Evolutionary conservation across 768 basidiomycete genomes (phyloP).

Genomic region (Pholiota molesta): DNA sequence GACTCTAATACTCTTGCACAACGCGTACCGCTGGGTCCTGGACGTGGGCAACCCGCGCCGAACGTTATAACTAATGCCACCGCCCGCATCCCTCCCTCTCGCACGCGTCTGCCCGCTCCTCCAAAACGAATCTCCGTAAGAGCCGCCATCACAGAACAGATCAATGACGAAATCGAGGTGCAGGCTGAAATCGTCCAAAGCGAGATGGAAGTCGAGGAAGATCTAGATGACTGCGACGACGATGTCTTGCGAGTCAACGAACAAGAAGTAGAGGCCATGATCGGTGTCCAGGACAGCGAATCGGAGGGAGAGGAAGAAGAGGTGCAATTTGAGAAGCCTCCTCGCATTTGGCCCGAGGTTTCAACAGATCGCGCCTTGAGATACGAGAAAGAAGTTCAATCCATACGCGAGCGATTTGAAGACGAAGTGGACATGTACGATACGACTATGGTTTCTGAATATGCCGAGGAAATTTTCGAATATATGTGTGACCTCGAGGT

Average conservation of each 20-base stretch:
- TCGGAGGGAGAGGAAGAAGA: conserved; percentile 43
- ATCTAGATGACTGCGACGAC: conserved; percentile 40
- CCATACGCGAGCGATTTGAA: conserved; percentile 67
- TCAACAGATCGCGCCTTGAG: conserved; percentile 60
- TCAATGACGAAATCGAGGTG: conserved; percentile 41
- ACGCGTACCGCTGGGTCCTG: conserved; percentile 70
- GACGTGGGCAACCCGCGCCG: conserved; percentile 46
- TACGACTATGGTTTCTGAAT: conserved; percentile 97
- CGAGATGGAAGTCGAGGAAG: conserved; percentile 68
- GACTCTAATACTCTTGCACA: conserved; percentile 64
- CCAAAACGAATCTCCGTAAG: conserved; percentile 42
- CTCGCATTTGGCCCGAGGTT: conserved; percentile 76
- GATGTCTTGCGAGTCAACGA: conserved; percentile 49
- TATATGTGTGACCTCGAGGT: conserved; percentile 97
- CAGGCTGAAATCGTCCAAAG: conserved; percentile 40
- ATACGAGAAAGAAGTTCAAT: conserved; percentile 65
- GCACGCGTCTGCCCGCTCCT: conserved; percentile 31
- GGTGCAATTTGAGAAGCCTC: conserved; percentile 38
- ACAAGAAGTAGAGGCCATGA: conserved; percentile 67
- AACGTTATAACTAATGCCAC: conserved; percentile 45
- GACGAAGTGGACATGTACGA: conserved; percentile 79
- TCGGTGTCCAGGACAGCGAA: conserved; percentile 53
- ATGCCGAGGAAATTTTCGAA: conserved; percentile 96
- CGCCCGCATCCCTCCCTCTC: conserved; percentile 35
- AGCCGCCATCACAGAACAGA: conserved; percentile 42